Base-by-base conservation (phyloP, 2,329 filamentous ascomycete genomes). In the Coniochaeta sp. region DNA sequence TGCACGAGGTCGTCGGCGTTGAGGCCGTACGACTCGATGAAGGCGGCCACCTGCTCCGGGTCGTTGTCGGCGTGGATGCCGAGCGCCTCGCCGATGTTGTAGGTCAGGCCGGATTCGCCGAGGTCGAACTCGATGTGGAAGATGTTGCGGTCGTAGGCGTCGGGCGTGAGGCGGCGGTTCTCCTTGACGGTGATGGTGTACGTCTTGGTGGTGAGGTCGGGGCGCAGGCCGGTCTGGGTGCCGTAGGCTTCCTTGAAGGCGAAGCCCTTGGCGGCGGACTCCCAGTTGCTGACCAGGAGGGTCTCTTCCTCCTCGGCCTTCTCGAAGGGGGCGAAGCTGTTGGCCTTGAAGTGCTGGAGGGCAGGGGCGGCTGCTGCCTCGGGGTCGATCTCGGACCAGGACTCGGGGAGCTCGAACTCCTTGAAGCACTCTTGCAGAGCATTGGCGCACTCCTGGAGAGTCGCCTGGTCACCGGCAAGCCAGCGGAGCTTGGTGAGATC, bases 111-210 rank as follows among this genome's bases (percentile, higher is more conserved):
- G 30, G 92, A 95, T 63, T 86, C 73, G 55, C 92, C 92, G 22
- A 99, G 82, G 65, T 97, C 94, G 63, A 99, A 99, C 72, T 99
- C 94, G 56, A 99, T 97, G 74, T 99, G 94, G 86, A 99, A 99
- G 71, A 99, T 97, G 78, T 99, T 96, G 61, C 94, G 90, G 70
- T 97, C 91, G 66, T 99, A 99, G 28, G 85, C 87, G 22, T 71
- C 63, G 3, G 94, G 94, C 0, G 94, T 99, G 51, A 99, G 81
- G 57, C 94, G 85, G 56, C 94, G 89, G 74, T 95, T 96, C 76
- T 97, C 94, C 76, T 95, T 90, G 69, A 99, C 91, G 51, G 84
- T 86, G 51, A 96, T 87, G 38, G 90, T 89, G 62, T 81, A 85
- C 2, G 92, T 97, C 80, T 92, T 91, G 64, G 89, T 83, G 9